Base-by-base conservation (phyloP, 495 filamentous ascomycete genomes). In the Stereocaulon alpinum region DNA sequence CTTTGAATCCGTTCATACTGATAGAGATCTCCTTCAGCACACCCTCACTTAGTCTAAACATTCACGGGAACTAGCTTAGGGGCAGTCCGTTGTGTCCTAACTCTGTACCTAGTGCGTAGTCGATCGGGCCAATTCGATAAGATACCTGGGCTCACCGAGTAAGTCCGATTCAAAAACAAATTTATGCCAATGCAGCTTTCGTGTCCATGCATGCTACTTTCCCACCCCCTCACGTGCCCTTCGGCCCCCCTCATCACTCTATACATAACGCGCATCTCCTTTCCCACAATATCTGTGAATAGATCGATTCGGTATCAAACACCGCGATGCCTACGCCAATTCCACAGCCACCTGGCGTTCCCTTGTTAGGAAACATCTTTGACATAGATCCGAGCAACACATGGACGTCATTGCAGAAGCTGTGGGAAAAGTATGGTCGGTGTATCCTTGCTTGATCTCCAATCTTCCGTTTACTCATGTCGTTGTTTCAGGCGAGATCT, bases 361-460 rank as follows among this genome's bases (percentile, higher is more conserved):
- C 86, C 0, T 58, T 89, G 30, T 63, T 89, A 6, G 86, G 86
- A 1, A 89, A 89, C 65, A 66, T 88, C 42, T 79, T 81, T 37
- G 79, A 86, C 55, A 63, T 89, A 52, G 75, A 86, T 60, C 73
- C 78, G 2, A 77, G 70, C 48, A 80, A 88, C 54, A 81, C 83
- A 9, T 82, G 81, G 78, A 74, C 71, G 51, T 85, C 83, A 3
- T 73, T 89, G 15, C 78, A 80, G 66, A 76, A 78, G 14, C 71
- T 90, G 15, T 78, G 84, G 14, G 79, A 83, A 60, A 81, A 82
- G 60, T 86, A 87, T 65, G 82, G 82, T 80, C 0, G 55, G 51
- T 52, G 17, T 44, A 15, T 53, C 40, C 22, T 45, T 30, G 43
- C 34, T 40, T 30, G 9, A 12, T 43, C 18, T 56, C 20, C 29